Conservation (phyloP, 1,284 basidiomycete genomes). For the Cryptococcus sp. region DNA sequence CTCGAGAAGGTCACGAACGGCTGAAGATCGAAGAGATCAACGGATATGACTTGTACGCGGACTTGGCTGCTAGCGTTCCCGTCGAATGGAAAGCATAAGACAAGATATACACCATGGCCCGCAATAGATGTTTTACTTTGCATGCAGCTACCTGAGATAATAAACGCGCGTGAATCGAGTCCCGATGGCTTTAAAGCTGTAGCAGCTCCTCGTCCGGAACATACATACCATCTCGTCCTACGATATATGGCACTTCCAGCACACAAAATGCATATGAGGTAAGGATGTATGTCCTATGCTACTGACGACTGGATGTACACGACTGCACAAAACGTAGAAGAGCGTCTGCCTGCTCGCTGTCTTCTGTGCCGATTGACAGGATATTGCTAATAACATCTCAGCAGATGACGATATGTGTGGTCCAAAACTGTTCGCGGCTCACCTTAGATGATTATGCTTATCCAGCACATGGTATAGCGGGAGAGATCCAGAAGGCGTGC, state of each 20-base stretch:
- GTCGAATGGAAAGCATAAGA: conserved; percentile 5
- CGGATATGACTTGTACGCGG: conserved; percentile 39
- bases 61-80: conserved; percentile 20
- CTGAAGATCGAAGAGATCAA: conserved; percentile 37
- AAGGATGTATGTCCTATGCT: too few species aligned
- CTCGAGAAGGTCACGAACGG: conserved; percentile 8
- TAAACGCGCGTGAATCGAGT: too few species aligned
- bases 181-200: too few species aligned
- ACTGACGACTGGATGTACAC: not conserved
- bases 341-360: conserved; percentile 14
- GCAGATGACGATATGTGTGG: too few species aligned
- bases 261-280: too few species aligned
- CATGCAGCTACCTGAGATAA: too few species aligned
- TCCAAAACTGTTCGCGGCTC: not conserved
- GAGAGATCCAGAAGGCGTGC: conserved; percentile 13
- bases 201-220: too few species aligned
- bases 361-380: conserved; percentile 19
- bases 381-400: conserved; percentile 10
- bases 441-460: conserved; percentile 23
- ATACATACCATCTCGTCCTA: too few species aligned
- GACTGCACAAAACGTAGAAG: conserved; percentile 14
- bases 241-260: too few species aligned
- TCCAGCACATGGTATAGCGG: conserved; percentile 18
- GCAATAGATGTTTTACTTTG: too few species aligned
- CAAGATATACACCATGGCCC: not conserved